phyloP scores from a whole-genome alignment of 2,329 filamentous ascomycete species.

The Chaetomiaceae sp. region DNA sequence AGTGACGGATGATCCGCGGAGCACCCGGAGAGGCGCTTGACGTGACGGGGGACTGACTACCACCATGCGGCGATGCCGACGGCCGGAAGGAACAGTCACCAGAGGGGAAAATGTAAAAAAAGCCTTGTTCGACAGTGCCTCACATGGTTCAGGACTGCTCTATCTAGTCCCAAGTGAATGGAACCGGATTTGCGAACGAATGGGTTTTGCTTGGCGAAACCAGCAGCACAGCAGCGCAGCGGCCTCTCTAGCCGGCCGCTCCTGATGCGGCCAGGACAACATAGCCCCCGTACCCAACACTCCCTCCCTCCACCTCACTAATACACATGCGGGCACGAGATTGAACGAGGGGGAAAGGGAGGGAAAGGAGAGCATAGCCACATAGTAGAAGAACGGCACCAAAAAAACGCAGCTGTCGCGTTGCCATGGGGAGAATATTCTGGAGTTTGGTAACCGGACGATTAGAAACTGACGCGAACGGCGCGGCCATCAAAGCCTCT shows the following conservation, averaged over 20 bases:
- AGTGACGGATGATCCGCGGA: background rate
- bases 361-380: background rate
- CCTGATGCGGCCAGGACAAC: conserved; percentile 10
- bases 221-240: too few species aligned
- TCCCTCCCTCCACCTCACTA: background rate
- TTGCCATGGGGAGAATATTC: background rate
- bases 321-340: background rate
- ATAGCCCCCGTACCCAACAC: conserved; percentile 9
- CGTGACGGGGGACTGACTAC: too few species aligned
- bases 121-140: background rate
- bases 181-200: background rate
- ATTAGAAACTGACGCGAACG: conserved; percentile 2
- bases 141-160: background rate
- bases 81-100: background rate
- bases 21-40: too few species aligned
- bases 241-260: too few species aligned
- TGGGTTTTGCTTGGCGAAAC: too few species aligned
- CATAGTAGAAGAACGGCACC: background rate
- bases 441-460: background rate
- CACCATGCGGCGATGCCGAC: conserved; percentile 8
- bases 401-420: too few species aligned
- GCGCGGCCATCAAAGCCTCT: background rate
- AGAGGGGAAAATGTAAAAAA: background rate
- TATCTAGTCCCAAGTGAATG: background rate
- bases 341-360: background rate